Conservation (phyloP, 805 yeast species). For the Candida yuanshanica region DNA sequence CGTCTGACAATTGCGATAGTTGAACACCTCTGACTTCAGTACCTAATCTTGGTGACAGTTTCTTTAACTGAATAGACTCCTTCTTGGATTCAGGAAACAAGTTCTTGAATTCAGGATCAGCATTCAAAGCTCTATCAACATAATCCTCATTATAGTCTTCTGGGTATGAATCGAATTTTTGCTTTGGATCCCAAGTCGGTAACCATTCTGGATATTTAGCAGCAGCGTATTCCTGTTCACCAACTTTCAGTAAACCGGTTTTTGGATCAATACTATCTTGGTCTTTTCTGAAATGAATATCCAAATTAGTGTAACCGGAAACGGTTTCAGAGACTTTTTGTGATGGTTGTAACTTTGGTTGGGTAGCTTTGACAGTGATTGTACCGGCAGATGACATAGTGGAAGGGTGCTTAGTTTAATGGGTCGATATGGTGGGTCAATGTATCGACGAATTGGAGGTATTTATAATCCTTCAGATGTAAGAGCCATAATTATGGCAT, state of each 20-base stretch:
- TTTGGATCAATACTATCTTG: constrained; percentile 39
- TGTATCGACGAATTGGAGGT: too few relatives aligned
- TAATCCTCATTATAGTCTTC: constrained; percentile 43
- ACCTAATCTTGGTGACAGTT: constrained; percentile 67
- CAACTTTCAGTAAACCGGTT: constrained; percentile 42
- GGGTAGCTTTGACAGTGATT: constrained; percentile 9
- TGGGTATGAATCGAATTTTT: constrained; percentile 43
- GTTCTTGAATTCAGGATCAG: constrained; percentile 50
- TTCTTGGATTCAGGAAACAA: constrained; percentile 36
- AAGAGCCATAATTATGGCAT: too few relatives aligned
- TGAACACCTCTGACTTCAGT: constrained; percentile 56
- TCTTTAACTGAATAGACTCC: constrained; percentile 25
- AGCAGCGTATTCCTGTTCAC: constrained; percentile 33
- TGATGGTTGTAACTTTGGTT: background rate
- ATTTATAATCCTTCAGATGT: too few relatives aligned
- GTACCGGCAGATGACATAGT: constrained; percentile 10
- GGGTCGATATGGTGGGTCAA: too few relatives aligned
- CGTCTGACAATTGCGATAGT: constrained; percentile 44
- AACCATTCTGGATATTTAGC: constrained; percentile 48
- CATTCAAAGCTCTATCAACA: constrained; percentile 59
- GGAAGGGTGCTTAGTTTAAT: too few relatives aligned
- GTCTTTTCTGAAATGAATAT: constrained; percentile 45
- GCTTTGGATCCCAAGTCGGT: constrained; percentile 64
- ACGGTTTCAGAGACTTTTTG: background rate
- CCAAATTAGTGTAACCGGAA: constrained; percentile 20